phyloP scores from a whole-genome alignment of 805 yeast species.

The Monosporozyma servazzii region DNA sequence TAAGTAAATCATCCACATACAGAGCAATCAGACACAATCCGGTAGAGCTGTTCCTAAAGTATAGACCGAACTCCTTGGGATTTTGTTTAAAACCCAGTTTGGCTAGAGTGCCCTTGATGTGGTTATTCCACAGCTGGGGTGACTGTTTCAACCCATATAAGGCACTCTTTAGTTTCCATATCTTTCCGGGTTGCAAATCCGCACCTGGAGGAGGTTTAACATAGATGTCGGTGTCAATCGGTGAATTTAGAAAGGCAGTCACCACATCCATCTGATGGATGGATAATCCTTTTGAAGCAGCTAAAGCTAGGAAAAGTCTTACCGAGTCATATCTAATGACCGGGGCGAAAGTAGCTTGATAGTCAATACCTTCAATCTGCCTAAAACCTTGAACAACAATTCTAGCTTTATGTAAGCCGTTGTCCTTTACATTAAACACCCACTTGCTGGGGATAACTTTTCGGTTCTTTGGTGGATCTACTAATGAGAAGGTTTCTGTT shows the following conservation, averaged over 20 bases:
- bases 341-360: slow-evolving; percentile 22
- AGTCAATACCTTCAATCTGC: slow-evolving; percentile 20
- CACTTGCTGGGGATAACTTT: slow-evolving; percentile 10
- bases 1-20: no score
- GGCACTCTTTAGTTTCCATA: slow-evolving; percentile 8
- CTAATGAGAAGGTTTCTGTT: slow-evolving; percentile 6
- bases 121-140: slow-evolving; percentile 24
- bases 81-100: no score
- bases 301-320: slow-evolving; percentile 6
- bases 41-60: no score
- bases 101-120: no score
- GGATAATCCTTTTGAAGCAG: background rate
- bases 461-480: slow-evolving; percentile 5
- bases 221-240: background rate
- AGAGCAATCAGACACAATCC: no score
- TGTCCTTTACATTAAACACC: slow-evolving; percentile 14
- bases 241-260: slow-evolving; percentile 10
- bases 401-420: slow-evolving; percentile 15
- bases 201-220: slow-evolving; percentile 5
- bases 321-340: slow-evolving; percentile 19
- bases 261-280: slow-evolving; percentile 19
- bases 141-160: slow-evolving; percentile 13
- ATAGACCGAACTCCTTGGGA: no score
- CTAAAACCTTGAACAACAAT: slow-evolving; percentile 22
- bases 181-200: background rate